Evolutionary conservation across 2,329 filamentous ascomycete genomes (phyloP).

Genomic region (Penicillium paneum): DNA sequence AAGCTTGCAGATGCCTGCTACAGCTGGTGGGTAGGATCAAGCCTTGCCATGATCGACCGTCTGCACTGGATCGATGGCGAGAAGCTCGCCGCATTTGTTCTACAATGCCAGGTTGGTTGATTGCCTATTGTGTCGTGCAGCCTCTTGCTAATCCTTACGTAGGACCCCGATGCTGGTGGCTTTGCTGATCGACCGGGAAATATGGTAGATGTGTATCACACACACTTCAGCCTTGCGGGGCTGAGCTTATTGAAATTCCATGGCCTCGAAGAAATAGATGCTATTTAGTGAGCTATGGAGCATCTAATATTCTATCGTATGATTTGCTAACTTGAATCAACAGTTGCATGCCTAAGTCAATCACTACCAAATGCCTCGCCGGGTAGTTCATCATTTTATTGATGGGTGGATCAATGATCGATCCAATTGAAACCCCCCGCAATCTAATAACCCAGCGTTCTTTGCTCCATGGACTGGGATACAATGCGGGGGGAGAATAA

Average conservation of each 20-base stretch:
- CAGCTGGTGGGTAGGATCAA: conserved; percentile 97
- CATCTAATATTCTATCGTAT: neutral
- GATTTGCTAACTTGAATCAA: conserved; percentile 16
- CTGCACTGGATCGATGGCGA: conserved; percentile 90
- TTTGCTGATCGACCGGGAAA: conserved; percentile 87
- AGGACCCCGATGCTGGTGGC: conserved; percentile 76
- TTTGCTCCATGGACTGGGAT: conserved; percentile 57
- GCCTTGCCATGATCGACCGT: conserved; percentile 80
- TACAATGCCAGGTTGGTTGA: conserved; percentile 68
- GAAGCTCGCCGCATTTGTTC: conserved; percentile 75
- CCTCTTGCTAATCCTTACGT: conserved; percentile 16
- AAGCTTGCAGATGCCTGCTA: conserved; percentile 98
- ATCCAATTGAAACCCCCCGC: conserved; percentile 51
- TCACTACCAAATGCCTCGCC: conserved; percentile 58
- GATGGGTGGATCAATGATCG: neutral
- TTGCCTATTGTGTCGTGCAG: neutral
- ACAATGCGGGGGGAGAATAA: conserved; percentile 67
- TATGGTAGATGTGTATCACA: conserved; percentile 98
- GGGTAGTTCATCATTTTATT: conserved; percentile 28
- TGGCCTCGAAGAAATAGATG: conserved; percentile 75
- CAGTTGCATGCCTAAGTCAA: conserved; percentile 69
- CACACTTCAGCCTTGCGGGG: conserved; percentile 81
- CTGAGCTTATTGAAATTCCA: conserved; percentile 78
- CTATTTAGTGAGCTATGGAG: conserved; percentile 67
- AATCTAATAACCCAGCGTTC: conserved; percentile 65